Conservation (phyloP, 768 basidiomycete genomes). For the Gloeostereum incarnatum region DNA sequence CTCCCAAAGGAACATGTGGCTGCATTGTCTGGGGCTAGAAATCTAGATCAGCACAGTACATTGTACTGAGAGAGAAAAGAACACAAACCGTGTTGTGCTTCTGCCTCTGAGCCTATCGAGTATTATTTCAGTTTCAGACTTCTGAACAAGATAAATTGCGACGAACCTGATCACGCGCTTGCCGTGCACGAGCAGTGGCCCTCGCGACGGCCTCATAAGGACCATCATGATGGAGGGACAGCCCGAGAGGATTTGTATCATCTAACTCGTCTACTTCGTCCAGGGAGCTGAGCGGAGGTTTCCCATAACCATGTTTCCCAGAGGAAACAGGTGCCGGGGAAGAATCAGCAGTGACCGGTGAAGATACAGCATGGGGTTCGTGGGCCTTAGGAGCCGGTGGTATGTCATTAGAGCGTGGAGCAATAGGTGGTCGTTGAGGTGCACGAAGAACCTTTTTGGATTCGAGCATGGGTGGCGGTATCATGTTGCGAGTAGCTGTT, state of each 20-base stretch:
- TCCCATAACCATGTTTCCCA: constrained; percentile 61
- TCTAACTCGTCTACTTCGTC: constrained; percentile 76
- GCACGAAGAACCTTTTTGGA: too few species aligned
- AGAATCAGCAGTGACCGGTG: constrained; percentile 16
- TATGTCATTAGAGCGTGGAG: too few species aligned
- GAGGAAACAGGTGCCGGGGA: constrained; percentile 53
- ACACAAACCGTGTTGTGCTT: not conserved
- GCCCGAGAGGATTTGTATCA: constrained; percentile 62
- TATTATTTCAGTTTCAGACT: not conserved
- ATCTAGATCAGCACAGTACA: not conserved
- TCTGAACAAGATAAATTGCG: not conserved
- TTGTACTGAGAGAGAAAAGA: not conserved
- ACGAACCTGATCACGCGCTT: not conserved
- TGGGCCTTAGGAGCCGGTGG: too few species aligned
- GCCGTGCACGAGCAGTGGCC: constrained; percentile 6
- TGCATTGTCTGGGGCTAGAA: not conserved
- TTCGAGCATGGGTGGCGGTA: too few species aligned
- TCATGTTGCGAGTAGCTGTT: too few species aligned
- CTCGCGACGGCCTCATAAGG: constrained; percentile 61
- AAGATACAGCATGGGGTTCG: not conserved
- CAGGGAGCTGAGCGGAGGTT: constrained; percentile 16
- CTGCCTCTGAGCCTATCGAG: not conserved
- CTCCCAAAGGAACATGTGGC: constrained; percentile 14
- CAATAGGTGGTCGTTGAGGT: too few species aligned
- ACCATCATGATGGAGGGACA: constrained; percentile 55